A percentile compares a stretch with the other conserved stretches of the same genome.
phyloP scores from a whole-genome alignment of 192 early-diverging fungal genomes.

The Thoreauomyces humboldtii region DNA sequence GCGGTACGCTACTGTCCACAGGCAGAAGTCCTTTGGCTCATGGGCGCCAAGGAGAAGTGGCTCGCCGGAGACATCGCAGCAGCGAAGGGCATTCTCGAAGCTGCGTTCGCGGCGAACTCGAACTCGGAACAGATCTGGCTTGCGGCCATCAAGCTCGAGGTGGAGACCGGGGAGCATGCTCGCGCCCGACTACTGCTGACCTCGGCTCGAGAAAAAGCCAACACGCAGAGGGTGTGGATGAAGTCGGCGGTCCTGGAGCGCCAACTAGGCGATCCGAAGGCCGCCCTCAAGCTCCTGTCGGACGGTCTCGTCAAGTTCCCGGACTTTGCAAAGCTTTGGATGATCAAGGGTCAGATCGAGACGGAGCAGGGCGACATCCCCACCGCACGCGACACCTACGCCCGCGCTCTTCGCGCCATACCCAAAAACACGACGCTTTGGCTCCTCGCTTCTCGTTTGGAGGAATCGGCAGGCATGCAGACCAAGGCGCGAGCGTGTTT shows the following conservation, averaged over 20 bases:
- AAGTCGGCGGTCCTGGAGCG: conserved; percentile 87
- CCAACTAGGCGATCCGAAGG: conserved; percentile 60
- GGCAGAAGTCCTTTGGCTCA: conserved; percentile 92
- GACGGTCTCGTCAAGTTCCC: conserved; percentile 71
- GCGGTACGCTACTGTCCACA: conserved; percentile 89
- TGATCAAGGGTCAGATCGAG: conserved; percentile 84
- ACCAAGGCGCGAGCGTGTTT: conserved; percentile 79
- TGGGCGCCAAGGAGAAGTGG: conserved; percentile 97
- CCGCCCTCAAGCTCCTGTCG: conserved; percentile 66
- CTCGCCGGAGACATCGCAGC: conserved; percentile 72
- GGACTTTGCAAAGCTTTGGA: conserved; percentile 85
- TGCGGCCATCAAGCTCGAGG: conserved; percentile 94
- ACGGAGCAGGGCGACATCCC: conserved; percentile 56
- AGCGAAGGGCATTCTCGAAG: conserved; percentile 79
- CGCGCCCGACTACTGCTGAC: conserved; percentile 74
- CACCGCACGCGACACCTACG: conserved; percentile 70
- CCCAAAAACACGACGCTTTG: conserved; percentile 77
- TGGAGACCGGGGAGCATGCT: conserved; percentile 75
- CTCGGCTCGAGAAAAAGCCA: conserved; percentile 70
- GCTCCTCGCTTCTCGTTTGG: conserved; percentile 76
- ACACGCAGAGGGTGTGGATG: conserved; percentile 90
- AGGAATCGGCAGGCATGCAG: conserved; percentile 62
- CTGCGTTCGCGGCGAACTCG: conserved; percentile 88
- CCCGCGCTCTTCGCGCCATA: conserved; percentile 70
- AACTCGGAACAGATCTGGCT: conserved; percentile 91